Evolutionary conservation across 371 early-diverging fungal species (phyloP), one percentile per base, ranked within the genome.

Genomic region (Mucor piriformis): DNA sequence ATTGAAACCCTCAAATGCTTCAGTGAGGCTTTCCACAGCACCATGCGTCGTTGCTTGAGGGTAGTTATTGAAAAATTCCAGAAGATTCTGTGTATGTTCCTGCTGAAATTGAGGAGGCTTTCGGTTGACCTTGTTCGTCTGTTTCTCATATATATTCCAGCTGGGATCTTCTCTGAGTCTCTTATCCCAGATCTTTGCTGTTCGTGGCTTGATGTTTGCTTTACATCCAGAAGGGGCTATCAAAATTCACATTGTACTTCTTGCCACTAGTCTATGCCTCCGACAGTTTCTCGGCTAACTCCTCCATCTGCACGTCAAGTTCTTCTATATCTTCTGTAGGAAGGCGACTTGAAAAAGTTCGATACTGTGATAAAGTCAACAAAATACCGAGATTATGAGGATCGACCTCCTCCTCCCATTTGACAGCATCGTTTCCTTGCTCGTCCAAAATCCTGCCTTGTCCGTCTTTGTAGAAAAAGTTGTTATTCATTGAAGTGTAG

Each of bases 71-170:
- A 53, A 64, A 32, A 64, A 59, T 3, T 54, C 27, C 1, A 54
- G n/a, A 25, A 60, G 56, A 38, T 59, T 54, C 15, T 35, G 8
- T 35, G 54, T 58, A 18, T 64, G 64, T n/a, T 52, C 42, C 12
- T 55, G 27, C 10, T 59, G 47, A 21, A 59, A 51, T 54, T 59
- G 64, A 11, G 49, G 32, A 15, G 37, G 16, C 43, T 40, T 18
- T 53, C 50, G 18, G 24, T 58, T 58, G 6, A 58, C 1, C 27
- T 34, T 50, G 48, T 59, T 64, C 4, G 59, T 64, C 20, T 43
- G 20, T 35, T 58, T 50, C 35, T 64, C 54, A 18, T 54, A 59
- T 6, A 64, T 64, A 20, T 64, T 44, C 54, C 54, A 64, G 16
- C 6, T 4, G 7, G 43, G 50, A 38, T 64, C 64, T 54, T 64